Conservation (phyloP, 2,329 filamentous ascomycete genomes). For the Graphilbum ipis-grandicollis region DNA sequence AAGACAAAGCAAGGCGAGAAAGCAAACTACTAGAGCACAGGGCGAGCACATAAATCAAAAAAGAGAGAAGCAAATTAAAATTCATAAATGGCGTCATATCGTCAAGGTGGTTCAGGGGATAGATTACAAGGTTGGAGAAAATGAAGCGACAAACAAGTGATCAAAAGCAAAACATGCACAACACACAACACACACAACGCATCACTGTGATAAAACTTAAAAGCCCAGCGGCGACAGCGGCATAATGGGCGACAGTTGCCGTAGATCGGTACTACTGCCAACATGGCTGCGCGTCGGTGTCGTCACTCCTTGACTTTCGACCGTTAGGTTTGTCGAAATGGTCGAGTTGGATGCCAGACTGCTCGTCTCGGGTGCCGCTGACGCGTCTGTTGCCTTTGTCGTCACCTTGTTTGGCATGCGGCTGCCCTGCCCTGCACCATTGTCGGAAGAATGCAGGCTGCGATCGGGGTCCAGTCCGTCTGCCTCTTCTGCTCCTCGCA, state of each 20-base stretch:
- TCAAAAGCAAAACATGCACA: background rate
- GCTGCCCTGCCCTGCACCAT: no score
- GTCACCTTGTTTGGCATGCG: no score
- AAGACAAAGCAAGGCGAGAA: no score
- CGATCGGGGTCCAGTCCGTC: conserved; percentile 26
- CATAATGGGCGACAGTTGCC: conserved; percentile 47
- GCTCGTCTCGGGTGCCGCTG: conserved; percentile 20
- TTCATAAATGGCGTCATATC: no score
- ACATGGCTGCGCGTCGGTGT: conserved; percentile 16
- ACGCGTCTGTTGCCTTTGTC: background rate
- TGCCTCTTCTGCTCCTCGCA: conserved; percentile 4
- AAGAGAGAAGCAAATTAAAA: no score
- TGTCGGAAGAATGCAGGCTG: no score
- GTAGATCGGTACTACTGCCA: conserved; percentile 27
- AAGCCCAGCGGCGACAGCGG: conserved; percentile 47
- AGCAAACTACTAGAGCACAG: no score
- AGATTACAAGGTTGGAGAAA: background rate
- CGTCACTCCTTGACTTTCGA: conserved; percentile 21
- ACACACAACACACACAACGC: background rate
- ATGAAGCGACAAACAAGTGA: background rate
- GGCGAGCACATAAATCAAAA: no score
- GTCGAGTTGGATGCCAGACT: conserved; percentile 26
- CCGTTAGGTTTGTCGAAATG: conserved; percentile 27
- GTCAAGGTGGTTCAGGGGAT: conserved; percentile 7
- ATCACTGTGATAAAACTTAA: conserved; percentile 23